Base-by-base conservation (phyloP, 495 filamentous ascomycete genomes). In the Aspergillus haitiensis region DNA sequence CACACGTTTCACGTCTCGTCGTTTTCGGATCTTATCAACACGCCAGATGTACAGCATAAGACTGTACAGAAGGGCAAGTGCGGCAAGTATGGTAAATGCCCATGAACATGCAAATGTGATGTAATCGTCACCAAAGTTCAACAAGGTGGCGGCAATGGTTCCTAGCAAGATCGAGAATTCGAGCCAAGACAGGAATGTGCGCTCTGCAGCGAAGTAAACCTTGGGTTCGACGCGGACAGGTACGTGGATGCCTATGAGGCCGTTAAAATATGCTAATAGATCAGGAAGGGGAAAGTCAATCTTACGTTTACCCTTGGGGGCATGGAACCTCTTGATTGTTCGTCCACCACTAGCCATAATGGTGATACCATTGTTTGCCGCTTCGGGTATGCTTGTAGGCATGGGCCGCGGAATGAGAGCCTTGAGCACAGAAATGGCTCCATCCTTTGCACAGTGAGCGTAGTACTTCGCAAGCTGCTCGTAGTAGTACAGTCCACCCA, bases 161-260 rank as follows among this genome's bases (percentile, higher is more conserved):
- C 89, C 91, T 27, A 98, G 85, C 69, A 97, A 88, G 75, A 98
- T 94, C 50, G 87, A 90, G 78, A 94, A 97, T 75, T 98, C 93
- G 57, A 98, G 90, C 94, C 94, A 98, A 39, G 91, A 89, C 61
- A 98, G 82, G 74, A 97, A 98, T 11, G 94, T 98, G 59, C 94
- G 84, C 70, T 98, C 94, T 7, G 91, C 92, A 27, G 94, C 94
- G 64, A 98, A 96, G 73, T 92, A 95, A 60, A 98, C 94, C 72
- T 98, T 98, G 3, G 94, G 94, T 75, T 98, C 94, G 48, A 98
- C 92, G 53, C 94, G 86, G 45, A 98, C 87, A 33, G 93, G 94
- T 21, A 98, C 93, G 62, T 97, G 91, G 64, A 98, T 98, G 65
- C 82, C 84, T 86, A 52, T 15, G 44, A 35, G 11, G n/a, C 42